These are phyloP conservation scores for Syzygium syzygioides DNA, from an alignment of 441 rosid species.

Conservation along the genomic window DNA sequence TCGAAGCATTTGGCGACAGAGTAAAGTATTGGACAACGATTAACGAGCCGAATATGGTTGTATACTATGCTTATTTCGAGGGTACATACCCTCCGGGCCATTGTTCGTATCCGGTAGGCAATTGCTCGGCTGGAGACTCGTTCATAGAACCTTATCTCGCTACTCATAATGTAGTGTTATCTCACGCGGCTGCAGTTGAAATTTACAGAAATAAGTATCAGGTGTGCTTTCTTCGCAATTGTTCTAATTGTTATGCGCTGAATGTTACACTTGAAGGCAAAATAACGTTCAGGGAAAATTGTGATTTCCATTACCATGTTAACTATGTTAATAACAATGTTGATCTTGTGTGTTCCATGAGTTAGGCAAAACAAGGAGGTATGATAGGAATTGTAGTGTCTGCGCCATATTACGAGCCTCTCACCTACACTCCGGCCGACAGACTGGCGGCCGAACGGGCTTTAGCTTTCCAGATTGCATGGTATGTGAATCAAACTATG, in stretches of 20 bases:
- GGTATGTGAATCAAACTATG: slow-evolving; percentile 18
- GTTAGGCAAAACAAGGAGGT: slow-evolving; percentile 35
- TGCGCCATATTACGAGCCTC: slow-evolving; percentile 26
- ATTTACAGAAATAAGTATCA: slow-evolving; percentile 26
- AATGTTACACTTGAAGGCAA: neutral
- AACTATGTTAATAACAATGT: neutral
- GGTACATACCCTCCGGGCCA: slow-evolving; percentile 37
- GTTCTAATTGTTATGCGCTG: too few species aligned
- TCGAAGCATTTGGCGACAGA: slow-evolving; percentile 38
- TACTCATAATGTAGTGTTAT: slow-evolving; percentile 32
- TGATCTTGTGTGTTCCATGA: neutral
- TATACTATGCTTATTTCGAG: slow-evolving; percentile 25
- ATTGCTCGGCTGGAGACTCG: slow-evolving; percentile 41
- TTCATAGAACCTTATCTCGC: slow-evolving; percentile 29
- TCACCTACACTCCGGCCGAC: slow-evolving; percentile 22
- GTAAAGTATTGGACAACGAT: slow-evolving; percentile 41
- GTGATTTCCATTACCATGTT: neutral
- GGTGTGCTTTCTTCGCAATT: slow-evolving; percentile 12
- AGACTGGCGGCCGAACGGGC: slow-evolving; percentile 30
- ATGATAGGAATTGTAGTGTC: slow-evolving; percentile 20
- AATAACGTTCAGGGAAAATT: neutral
- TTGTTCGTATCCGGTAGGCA: slow-evolving; percentile 39
- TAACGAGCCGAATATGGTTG: slow-evolving; percentile 36
- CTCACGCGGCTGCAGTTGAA: slow-evolving; percentile 42
- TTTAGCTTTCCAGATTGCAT: slow-evolving; percentile 22